These are phyloP conservation scores for Corymbia maculata DNA, from an alignment of 345 rosid species.

Conservation along the genomic window DNA sequence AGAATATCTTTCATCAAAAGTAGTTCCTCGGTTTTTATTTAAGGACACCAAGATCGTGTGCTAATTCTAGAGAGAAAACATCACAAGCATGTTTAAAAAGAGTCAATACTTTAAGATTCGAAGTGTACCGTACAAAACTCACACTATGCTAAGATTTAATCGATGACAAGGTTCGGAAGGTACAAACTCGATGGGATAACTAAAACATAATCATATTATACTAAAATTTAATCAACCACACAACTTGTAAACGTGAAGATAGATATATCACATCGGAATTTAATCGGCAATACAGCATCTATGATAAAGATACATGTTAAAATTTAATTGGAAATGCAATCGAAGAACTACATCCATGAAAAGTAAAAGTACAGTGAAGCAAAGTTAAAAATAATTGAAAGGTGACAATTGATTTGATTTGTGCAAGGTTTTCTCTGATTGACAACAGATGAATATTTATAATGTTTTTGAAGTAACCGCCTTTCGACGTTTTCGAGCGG, in stretches of 20 bases:
- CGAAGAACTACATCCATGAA: not conserved
- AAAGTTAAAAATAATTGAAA: no score
- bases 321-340: not conserved
- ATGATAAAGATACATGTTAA: fast-evolving
- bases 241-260: no score
- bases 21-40: not conserved
- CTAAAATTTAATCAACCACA: no score
- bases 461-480: not conserved
- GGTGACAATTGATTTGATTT: not conserved
- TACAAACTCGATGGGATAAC: no score
- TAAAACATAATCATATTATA: no score
- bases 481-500: not conserved
- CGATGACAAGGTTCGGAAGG: fast-evolving
- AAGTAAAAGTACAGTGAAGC: not conserved
- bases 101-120: not conserved
- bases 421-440: not conserved
- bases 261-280: fast-evolving
- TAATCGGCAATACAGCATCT: fast-evolving
- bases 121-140: not conserved
- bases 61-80: not conserved
- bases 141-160: fast-evolving
- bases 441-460: not conserved
- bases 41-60: not conserved
- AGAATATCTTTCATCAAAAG: not conserved
- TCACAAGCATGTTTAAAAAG: not conserved